Evolutionary conservation across 495 filamentous ascomycete species (phyloP).

Genomic region (Clavariopsis aquatica): DNA sequence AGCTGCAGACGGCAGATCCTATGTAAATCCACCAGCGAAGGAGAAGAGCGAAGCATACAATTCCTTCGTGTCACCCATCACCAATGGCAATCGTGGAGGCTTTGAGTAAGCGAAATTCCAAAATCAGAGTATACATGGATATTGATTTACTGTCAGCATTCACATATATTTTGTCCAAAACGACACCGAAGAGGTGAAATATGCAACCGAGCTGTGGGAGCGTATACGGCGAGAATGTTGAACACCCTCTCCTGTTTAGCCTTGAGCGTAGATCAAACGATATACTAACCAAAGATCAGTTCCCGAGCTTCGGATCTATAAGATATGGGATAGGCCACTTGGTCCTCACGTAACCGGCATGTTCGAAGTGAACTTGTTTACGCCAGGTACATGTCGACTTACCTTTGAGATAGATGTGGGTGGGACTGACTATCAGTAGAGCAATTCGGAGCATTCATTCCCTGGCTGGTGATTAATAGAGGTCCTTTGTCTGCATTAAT

Average conservation of each 20-base stretch:
- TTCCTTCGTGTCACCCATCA: conserved; percentile 41
- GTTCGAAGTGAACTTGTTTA: conserved; percentile 91
- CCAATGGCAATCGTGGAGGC: conserved; percentile 47
- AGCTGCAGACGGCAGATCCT: conserved; percentile 45
- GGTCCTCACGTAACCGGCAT: conserved; percentile 84
- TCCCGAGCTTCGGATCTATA: conserved; percentile 83
- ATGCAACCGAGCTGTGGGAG: conserved; percentile 72
- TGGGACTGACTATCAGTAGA: conserved; percentile 16
- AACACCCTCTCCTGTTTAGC: conserved; percentile 11
- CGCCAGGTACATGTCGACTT: conserved; percentile 53
- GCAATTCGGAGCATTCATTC: conserved; percentile 84
- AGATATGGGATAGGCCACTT: conserved; percentile 71
- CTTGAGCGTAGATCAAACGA: not conserved
- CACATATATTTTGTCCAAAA: conserved; percentile 72
- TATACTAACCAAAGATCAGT: conserved; percentile 50
- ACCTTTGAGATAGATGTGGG: no score
- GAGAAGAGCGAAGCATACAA: conserved; percentile 41
- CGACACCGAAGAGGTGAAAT: conserved; percentile 61
- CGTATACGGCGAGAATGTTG: conserved; percentile 78
- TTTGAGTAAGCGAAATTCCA: conserved; percentile 52
- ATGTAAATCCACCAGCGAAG: conserved; percentile 41
- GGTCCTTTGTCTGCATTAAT: conserved; percentile 78
- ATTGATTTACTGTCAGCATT: conserved; percentile 42
- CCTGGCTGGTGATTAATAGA: conserved; percentile 81
- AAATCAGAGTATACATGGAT: no score